Conservation (phyloP, 2,329 filamentous ascomycete species). For the Fusarium beomiforme region DNA sequence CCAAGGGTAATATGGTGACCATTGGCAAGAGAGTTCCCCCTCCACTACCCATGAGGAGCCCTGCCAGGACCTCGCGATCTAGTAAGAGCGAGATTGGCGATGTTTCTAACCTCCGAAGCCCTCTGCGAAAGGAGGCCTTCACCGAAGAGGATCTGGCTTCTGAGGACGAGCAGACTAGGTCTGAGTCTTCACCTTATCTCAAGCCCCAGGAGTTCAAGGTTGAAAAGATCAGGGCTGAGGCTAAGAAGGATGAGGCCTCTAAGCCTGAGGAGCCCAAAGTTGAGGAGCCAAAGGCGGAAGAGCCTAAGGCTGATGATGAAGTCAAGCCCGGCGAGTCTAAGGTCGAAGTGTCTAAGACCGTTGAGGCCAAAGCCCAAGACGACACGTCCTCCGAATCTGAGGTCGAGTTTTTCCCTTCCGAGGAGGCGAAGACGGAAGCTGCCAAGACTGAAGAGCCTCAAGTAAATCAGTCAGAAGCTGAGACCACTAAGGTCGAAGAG, state of each 20-base stretch:
- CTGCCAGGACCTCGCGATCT: conserved; percentile 67
- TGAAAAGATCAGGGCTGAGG: conserved; percentile 24
- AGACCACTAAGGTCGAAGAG: conserved; percentile 1
- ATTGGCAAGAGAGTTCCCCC: conserved; percentile 85
- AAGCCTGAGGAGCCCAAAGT: not conserved
- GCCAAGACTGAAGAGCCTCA: conserved; percentile 4
- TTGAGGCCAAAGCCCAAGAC: not conserved
- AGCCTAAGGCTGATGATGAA: not conserved
- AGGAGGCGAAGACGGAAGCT: conserved; percentile 21
- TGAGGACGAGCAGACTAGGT: conserved; percentile 37
- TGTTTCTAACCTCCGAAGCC: conserved; percentile 61
- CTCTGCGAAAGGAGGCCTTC: conserved; percentile 62
- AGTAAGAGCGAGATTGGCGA: conserved; percentile 68
- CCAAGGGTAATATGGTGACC: conserved; percentile 82
- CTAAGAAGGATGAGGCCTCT: conserved; percentile 9
- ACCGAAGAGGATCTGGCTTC: conserved; percentile 44
- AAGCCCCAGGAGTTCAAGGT: conserved; percentile 34
- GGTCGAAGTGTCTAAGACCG: not conserved
- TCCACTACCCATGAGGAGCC: conserved; percentile 80
- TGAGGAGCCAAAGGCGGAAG: not conserved
- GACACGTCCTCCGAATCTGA: conserved; percentile 36
- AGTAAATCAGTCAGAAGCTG: not conserved
- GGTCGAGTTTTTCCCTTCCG: conserved; percentile 31
- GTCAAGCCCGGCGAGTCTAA: not conserved
- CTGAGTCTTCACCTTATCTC: conserved; percentile 33